Evolutionary conservation across 805 yeast genomes (phyloP), one percentile per base, ranked within the genome.

Genomic region (Cyberlindnera meyerae): DNA sequence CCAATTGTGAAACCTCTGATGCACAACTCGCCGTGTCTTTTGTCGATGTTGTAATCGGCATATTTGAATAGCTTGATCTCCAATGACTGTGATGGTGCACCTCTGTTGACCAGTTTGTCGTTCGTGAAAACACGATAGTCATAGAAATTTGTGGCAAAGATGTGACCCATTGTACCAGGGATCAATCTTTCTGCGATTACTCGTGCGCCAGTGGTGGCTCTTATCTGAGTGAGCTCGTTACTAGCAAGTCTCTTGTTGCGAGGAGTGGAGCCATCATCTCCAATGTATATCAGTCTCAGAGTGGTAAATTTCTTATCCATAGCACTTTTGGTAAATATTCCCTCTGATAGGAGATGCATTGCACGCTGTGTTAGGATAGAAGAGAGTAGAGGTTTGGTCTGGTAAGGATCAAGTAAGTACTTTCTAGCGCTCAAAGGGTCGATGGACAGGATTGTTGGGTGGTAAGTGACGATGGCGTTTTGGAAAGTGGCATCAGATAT

Each of bases 1-100:
- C 88, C 87, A 16, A 82, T 67, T 26, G 70, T 75, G 54, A 79
- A 82, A 0, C 90, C 93, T 38, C 90, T 63, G 2, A 74, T 62
- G 43, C 68, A 63, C 5, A 82, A 48, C 48, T 65, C 65, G 7
- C 88, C 87, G 27, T 62, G 61, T 24, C 62, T 61, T 18, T 63
- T 61, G 3, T 52, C 60, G 14, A 68, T 57, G 27, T 55, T 52
- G 4, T 59, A 37, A 4, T 52, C 62, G 0, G 25, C 26, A 3
- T 58, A 54, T 35, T 61, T 55, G 18, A 65, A 63, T 9, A 80
- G 45, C 54, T 82, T 82, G 18, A 77, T 63, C 42, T 82, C 90
- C 34, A 77, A 40, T 3, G 79, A 63, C 37, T 80, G 80, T 0
- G 75, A 65, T 7, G 82, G 53, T 24, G 82, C 70, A 1, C 90